Evolutionary conservation across 176 grass and related monocot species (phyloP).

Genomic region (Phoenix dactylifera): DNA sequence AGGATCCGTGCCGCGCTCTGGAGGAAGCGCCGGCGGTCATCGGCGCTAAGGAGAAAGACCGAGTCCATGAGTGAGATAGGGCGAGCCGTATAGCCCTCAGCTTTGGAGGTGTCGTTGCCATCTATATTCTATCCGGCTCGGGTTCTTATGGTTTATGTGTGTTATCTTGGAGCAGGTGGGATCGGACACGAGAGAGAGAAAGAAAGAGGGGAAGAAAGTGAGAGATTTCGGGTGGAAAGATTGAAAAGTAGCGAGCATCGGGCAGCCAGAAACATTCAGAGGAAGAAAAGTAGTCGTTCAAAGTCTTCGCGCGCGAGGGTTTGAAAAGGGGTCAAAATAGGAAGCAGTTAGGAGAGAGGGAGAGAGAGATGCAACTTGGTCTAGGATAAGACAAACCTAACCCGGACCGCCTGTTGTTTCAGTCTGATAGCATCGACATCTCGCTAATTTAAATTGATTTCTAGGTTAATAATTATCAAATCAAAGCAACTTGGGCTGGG

Average conservation of each 20-base stretch:
- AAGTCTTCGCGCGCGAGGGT: background rate
- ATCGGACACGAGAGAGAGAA: background rate
- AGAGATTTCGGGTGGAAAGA: background rate
- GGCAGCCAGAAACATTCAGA: background rate
- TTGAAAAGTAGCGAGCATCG: too few species aligned
- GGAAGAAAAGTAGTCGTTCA: constrained; percentile 15
- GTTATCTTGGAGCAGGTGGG: too few species aligned
- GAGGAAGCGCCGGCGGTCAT: constrained; percentile 15
- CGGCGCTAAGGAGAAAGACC: constrained; percentile 28
- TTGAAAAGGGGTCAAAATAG: constrained; percentile 20
- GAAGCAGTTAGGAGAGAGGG: constrained; percentile 2
- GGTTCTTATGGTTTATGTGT: too few species aligned
- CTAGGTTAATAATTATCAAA: too few species aligned
- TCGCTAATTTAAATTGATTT: too few species aligned
- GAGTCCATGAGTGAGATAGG: constrained; percentile 21
- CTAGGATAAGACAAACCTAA: too few species aligned
- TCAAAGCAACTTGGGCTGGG: too few species aligned
- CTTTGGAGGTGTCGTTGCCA: too few species aligned
- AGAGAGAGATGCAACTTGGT: background rate
- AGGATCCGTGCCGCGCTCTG: constrained; percentile 6
- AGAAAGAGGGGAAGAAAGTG: background rate
- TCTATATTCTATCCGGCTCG: too few species aligned
- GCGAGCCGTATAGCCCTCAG: too few species aligned
- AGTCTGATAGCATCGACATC: too few species aligned
- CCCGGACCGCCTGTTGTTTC: too few species aligned